phyloP scores from a whole-genome alignment of 192 early-diverging fungal genomes.

The Coemansia sp. region DNA sequence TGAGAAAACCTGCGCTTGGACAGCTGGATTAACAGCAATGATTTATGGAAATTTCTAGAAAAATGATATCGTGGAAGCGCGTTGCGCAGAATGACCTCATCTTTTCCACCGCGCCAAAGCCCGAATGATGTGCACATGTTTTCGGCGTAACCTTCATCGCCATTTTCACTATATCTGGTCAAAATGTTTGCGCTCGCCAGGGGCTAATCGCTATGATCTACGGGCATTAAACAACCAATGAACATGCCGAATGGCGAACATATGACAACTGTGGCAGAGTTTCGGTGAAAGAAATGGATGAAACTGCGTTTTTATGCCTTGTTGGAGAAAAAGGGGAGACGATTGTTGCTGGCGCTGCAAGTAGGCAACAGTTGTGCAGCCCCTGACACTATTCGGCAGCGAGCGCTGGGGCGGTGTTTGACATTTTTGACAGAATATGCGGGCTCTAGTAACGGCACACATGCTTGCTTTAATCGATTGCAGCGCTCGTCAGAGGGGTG shows the following conservation, averaged over 20 bases:
- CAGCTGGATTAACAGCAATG: too few relatives aligned
- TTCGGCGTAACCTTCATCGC: too few relatives aligned
- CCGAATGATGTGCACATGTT: too few relatives aligned
- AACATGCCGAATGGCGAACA: neutral
- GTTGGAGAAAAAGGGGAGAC: neutral
- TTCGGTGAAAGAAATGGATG: neutral
- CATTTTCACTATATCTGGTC: neutral
- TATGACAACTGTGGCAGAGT: neutral
- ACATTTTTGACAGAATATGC: neutral
- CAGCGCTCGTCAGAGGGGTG: neutral
- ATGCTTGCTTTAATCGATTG: neutral
- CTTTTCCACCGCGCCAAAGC: neutral
- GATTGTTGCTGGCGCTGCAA: slow-evolving; percentile 5
- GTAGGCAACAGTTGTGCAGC: neutral
- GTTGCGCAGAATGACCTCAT: slow-evolving; percentile 5
- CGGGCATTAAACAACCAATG: slow-evolving; percentile 5
- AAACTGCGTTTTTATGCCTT: neutral
- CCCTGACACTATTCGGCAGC: neutral
- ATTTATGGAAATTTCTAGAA: too few relatives aligned
- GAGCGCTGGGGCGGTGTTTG: neutral
- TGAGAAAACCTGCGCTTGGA: too few relatives aligned
- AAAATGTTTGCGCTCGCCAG: neutral
- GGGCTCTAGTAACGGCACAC: neutral
- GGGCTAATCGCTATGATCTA: slow-evolving; percentile 6
- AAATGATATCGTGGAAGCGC: neutral